Evolutionary conservation across 2,329 filamentous ascomycete genomes (phyloP), one percentile per base, ranked within the genome.

Genomic region (Plenodomus biglobosus): DNA sequence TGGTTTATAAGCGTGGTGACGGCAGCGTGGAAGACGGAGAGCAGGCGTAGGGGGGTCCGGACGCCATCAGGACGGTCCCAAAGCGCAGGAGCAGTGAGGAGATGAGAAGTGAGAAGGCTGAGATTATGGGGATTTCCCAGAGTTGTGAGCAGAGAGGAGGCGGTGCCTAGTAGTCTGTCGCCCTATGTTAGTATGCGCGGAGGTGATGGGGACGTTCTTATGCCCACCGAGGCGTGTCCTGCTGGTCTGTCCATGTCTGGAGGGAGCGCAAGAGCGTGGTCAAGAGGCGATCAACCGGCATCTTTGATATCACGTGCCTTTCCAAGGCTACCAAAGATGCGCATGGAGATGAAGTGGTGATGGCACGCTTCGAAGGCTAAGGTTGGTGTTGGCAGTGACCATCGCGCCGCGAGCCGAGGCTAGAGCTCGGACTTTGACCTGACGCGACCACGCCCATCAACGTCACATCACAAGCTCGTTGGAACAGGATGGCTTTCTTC

Each of bases 101-200:
- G 78, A 56, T 91, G 86, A 20, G 85, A 85, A 0, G 86, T 87
- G 44, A 91, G 78, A 11, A 91, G 78, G 35, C 84, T 82, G 61
- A 90, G 78, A 69, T 92, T 92, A 47, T 88, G 80, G 13, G 87
- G 87, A 64, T 91, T 91, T 52, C 83, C 84, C 43, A 91, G 82
- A 40, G 81, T 82, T 15, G 84, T 81, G 46, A 92, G 78, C 22
- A 91, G 80, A 34, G 84, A 81, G 16, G 82, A 79, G 15, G 86
- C 87, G 38, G 85, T 86, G 54, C 80, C 84, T 62, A 88, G 78
- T 24, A 85, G 72, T 51, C 72, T 70, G 52, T 38, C 17, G 18
- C 27, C 13, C 7, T 8, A 32, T 44, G 55, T 66, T 20, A 67
- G 60, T 48, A 47, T 42, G 57, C 44, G 50, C 66, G 53, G 19